Evolutionary conservation across 2,329 filamentous ascomycete species (phyloP), one percentile per base, ranked within the genome.

Genomic region (Calonectria naviculata): DNA sequence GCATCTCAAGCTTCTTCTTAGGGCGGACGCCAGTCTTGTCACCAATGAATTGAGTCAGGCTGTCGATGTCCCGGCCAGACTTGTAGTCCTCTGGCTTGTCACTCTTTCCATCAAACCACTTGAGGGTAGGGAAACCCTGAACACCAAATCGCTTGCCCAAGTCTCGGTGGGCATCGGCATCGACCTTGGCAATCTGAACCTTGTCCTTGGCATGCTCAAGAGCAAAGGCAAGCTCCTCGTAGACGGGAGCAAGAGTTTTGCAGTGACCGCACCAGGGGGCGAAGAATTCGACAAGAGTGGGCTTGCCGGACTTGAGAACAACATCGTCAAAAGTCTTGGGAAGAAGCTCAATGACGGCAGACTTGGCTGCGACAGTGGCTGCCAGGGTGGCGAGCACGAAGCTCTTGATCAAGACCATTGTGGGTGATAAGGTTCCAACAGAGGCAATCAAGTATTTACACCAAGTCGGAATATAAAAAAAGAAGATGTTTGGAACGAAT

Each of bases 201-300:
- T 93, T 90, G 80, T 90, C 87, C 80, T 90, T 90, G 75, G 92
- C 91, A 80, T 90, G 91, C 75, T 93, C 91, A 83, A 95, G 97
- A 47, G 88, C 86, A 61, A 88, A 83, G 56, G 91, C 97, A 49
- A 99, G 91, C 82, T 99, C 94, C 83, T 99, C 97, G 85, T 97
- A 99, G 71, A 97, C 88, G 61, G 97, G 97, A 19, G 97, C 97
- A 38, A 99, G 93, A 81, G 87, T 97, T 90, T 98, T 98, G 94
- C 97, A 99, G 89, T 99, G 97, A 36, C 97, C 97, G 81, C 97
- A 99, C 97, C 97, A 99, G 28, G 96, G 95, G 38, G 97, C 97
- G 82, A 97, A 98, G 90, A 99, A 99, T 84, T 98, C 95, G 78
- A 98, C 95, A 29, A 99, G 92, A 0, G 97, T 95, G 49, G 97